These are phyloP conservation scores for Leishmania lainsoni DNA, from an alignment of 208 protist genomes.

Conservation along the genomic window DNA sequence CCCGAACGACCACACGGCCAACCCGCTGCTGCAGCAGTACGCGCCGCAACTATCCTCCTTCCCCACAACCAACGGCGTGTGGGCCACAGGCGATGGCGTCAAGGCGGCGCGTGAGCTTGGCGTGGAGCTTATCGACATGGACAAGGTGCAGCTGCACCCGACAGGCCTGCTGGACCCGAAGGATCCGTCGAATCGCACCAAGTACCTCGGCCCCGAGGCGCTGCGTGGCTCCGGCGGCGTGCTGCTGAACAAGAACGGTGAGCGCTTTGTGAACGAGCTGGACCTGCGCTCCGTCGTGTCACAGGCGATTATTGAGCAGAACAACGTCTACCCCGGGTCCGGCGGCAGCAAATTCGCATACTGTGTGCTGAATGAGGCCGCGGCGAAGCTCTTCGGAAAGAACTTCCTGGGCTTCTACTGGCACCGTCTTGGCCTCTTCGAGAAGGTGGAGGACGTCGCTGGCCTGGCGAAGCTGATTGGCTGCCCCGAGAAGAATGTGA, in stretches of 20 bases:
- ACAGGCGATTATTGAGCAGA: constrained; percentile 78
- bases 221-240: constrained; percentile 95
- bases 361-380: constrained; percentile 82
- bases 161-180: constrained; percentile 95
- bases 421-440: constrained; percentile 71
- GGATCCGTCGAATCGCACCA: constrained; percentile 59
- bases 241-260: constrained; percentile 91
- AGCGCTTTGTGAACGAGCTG: constrained; percentile 96
- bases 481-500: constrained; percentile 39
- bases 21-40: constrained; percentile 81
- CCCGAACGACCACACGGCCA: constrained; percentile 56
- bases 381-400: constrained; percentile 64
- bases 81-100: constrained; percentile 80
- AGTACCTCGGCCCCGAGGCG: constrained; percentile 94
- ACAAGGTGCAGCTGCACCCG: constrained; percentile 95
- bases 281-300: constrained; percentile 93
- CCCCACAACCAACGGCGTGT: constrained; percentile 90
- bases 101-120: constrained; percentile 67
- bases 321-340: constrained; percentile 56
- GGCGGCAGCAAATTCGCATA: constrained; percentile 59
- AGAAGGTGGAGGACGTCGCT: constrained; percentile 34
- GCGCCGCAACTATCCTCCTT: constrained; percentile 64
- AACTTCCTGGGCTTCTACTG: constrained; percentile 81
- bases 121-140: constrained; percentile 88
- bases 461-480: constrained; percentile 70